Evolutionary conservation across 306 rosid genomes (phyloP).

Genomic region (Dalbergia cochinchinensis): DNA sequence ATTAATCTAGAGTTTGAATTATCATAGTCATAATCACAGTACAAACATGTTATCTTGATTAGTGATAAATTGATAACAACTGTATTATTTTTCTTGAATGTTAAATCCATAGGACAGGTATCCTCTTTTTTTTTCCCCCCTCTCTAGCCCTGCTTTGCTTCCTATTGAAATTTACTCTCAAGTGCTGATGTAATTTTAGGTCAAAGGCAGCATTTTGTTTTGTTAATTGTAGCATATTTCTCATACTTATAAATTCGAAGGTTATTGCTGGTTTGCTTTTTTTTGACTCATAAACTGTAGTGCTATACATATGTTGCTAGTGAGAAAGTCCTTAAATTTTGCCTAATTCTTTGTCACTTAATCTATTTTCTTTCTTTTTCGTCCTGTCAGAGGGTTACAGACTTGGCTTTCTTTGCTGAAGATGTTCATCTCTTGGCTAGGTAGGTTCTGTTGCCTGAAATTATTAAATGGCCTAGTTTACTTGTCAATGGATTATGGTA

Average conservation of each 20-base stretch:
- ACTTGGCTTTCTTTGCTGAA: conserved; percentile 97
- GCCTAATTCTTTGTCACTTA: conserved; percentile 24
- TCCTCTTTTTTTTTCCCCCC: background rate
- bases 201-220: conserved; percentile 26
- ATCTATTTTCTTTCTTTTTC: conserved; percentile 38
- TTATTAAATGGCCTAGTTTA: background rate
- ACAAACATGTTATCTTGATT: background rate
- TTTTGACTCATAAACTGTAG: background rate
- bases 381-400: conserved; percentile 91
- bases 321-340: background rate
- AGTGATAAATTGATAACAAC: background rate
- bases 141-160: conserved; percentile 12
- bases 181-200: conserved; percentile 18
- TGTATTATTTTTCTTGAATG: conserved; percentile 19
- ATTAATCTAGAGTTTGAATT: background rate
- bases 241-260: background rate
- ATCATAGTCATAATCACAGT: background rate
- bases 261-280: conserved; percentile 35
- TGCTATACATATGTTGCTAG: conserved; percentile 18
- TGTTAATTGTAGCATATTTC: conserved; percentile 29
- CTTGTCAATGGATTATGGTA: conserved; percentile 37
- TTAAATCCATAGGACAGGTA: conserved; percentile 3
- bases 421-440: conserved; percentile 99
- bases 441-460: conserved; percentile 57
- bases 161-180: conserved; percentile 34